Percentiles rank a stretch among this genome's conserved stretches.
These are phyloP conservation scores for Millerago galiae DNA, from an alignment of 805 yeast genomes.

Conservation along the genomic window DNA sequence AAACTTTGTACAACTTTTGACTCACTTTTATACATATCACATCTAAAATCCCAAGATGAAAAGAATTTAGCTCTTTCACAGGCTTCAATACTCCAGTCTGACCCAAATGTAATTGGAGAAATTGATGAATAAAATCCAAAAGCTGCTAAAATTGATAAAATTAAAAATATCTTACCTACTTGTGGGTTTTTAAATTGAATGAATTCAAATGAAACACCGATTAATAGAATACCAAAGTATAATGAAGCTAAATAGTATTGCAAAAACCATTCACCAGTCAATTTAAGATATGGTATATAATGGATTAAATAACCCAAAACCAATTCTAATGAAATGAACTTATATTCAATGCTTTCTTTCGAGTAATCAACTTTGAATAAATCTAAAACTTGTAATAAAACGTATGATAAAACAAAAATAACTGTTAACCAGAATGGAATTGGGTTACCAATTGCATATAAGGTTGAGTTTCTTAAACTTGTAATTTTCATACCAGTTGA, in stretches of 20 bases:
- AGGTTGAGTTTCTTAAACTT: slow-evolving; percentile 34
- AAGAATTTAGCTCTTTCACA: slow-evolving; percentile 34
- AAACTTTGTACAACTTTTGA: neutral
- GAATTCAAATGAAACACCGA: slow-evolving; percentile 40
- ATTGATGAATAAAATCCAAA: slow-evolving; percentile 22
- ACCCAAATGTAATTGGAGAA: slow-evolving; percentile 43
- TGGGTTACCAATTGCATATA: slow-evolving; percentile 63
- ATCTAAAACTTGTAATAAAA: slow-evolving; percentile 16
- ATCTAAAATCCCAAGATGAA: slow-evolving; percentile 38
- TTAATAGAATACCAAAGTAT: slow-evolving; percentile 40
- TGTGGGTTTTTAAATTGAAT: slow-evolving; percentile 25
- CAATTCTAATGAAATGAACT: slow-evolving; percentile 21
- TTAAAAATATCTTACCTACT: slow-evolving; percentile 25
- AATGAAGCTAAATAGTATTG: slow-evolving; percentile 46
- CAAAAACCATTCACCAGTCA: slow-evolving; percentile 29
- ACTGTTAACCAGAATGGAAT: slow-evolving; percentile 46
- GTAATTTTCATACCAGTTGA: slow-evolving; percentile 55
- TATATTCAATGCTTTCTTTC: slow-evolving; percentile 9
- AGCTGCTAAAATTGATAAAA: slow-evolving; percentile 13
- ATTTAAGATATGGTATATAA: slow-evolving; percentile 45
- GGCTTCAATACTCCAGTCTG: slow-evolving; percentile 34
- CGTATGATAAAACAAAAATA: slow-evolving; percentile 25
- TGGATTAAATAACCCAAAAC: slow-evolving; percentile 53
- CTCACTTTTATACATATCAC: slow-evolving; percentile 24
- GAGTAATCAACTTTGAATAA: slow-evolving; percentile 21